Conservation (phyloP, 129 eudicot species). For the Lactuca sativa region DNA sequence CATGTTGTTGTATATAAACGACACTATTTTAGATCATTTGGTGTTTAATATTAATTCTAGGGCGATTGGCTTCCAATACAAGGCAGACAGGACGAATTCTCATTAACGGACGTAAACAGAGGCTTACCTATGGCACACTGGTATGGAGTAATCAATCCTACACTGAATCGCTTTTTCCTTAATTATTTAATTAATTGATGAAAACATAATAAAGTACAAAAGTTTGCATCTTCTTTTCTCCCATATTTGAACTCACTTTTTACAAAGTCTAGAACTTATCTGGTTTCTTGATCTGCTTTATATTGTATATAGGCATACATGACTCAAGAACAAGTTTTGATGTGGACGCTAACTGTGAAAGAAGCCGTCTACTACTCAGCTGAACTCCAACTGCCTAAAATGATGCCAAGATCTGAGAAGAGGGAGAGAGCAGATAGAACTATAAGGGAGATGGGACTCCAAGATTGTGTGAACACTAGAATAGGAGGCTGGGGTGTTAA, state of each 20-base stretch:
- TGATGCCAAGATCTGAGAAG: constrained; percentile 36
- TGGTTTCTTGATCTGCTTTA: too few species aligned
- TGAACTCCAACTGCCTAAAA: constrained; percentile 66
- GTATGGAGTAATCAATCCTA: constrained; percentile 28
- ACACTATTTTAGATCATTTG: not conserved
- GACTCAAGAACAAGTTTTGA: constrained; percentile 23
- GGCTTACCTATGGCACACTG: constrained; percentile 69
- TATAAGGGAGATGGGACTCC: constrained; percentile 69
- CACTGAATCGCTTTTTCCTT: too few species aligned
- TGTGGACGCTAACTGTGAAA: constrained; percentile 64
- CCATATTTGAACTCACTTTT: too few species aligned
- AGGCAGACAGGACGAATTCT: constrained; percentile 48
- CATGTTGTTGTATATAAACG: too few species aligned
- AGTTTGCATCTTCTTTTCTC: constrained; percentile 1
- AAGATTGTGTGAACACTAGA: constrained; percentile 56
- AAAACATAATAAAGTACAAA: not conserved
- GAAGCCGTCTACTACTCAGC: constrained; percentile 85
- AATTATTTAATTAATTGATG: too few species aligned
- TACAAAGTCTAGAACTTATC: too few species aligned
- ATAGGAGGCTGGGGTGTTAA: constrained; percentile 70
- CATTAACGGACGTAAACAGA: constrained; percentile 4
- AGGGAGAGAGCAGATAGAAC: too few species aligned
- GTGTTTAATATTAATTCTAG: constrained; percentile 13
- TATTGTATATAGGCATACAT: constrained; percentile 49
- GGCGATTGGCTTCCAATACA: constrained; percentile 51